A percentile compares a stretch with the other conserved stretches of the same genome.
These are phyloP conservation scores for Mycena albidolilacea DNA, from an alignment of 768 basidiomycete species.

Conservation along the genomic window DNA sequence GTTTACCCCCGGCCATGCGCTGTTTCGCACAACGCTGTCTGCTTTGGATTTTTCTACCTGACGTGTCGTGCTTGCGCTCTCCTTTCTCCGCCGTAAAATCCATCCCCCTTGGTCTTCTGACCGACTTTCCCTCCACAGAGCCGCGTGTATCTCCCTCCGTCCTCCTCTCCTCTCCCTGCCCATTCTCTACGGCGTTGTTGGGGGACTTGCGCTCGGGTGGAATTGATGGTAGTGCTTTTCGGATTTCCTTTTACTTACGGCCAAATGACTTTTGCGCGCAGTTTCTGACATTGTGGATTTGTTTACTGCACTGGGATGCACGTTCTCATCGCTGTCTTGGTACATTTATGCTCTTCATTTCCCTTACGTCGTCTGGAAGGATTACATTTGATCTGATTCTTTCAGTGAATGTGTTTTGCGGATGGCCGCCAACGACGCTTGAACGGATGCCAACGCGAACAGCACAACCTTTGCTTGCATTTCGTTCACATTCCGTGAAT, in stretches of 20 bases:
- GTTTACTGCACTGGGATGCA: conserved; percentile 6
- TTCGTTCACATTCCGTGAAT: not conserved
- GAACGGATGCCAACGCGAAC: not conserved
- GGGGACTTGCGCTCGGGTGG: not conserved
- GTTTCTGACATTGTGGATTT: conserved; percentile 1
- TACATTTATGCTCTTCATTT: conserved; percentile 1
- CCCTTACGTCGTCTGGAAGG: not conserved
- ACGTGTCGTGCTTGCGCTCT: not conserved
- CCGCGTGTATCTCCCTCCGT: not conserved
- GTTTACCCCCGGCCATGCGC: not conserved
- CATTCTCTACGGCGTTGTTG: conserved; percentile 1
- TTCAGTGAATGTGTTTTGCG: not conserved
- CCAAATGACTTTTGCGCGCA: not conserved
- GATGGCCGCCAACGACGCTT: not conserved
- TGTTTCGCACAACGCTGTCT: conserved; percentile 6
- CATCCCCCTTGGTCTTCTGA: not conserved
- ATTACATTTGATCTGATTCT: conserved; percentile 6
- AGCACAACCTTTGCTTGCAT: not conserved
- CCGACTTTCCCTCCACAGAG: conserved; percentile 1
- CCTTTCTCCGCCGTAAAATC: conserved; percentile 1
- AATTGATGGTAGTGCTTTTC: conserved; percentile 4
- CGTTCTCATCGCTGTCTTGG: not conserved
- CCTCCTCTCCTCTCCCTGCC: conserved; percentile 1
- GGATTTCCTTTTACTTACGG: not conserved
- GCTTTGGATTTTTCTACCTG: conserved; percentile 2